Evolutionary conservation across 2,329 filamentous ascomycete genomes (phyloP).

Genomic region (Gyromitra esculenta): DNA sequence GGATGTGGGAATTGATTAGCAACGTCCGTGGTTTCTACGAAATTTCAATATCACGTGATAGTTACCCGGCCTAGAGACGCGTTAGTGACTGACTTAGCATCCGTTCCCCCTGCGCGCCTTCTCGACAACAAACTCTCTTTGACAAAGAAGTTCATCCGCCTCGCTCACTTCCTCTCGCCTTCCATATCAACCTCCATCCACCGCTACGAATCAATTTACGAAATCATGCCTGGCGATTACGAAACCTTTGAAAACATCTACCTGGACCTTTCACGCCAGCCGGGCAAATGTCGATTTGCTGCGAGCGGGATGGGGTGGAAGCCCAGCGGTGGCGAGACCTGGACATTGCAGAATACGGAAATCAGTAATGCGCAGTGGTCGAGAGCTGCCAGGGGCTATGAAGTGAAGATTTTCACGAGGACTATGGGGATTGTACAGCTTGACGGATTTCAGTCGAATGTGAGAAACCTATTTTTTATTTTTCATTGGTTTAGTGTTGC

Average conservation of each 20-base stretch:
- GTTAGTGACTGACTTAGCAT: slow-evolving; percentile 19
- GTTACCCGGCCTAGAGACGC: slow-evolving; percentile 40
- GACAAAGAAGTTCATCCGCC: slow-evolving; percentile 28
- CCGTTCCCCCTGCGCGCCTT: slow-evolving; percentile 1
- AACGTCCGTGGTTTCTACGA: neutral
- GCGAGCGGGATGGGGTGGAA: slow-evolving; percentile 97
- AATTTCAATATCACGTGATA: slow-evolving; percentile 36
- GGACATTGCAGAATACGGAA: slow-evolving; percentile 88
- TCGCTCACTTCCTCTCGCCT: neutral
- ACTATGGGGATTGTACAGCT: slow-evolving; percentile 88
- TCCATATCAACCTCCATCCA: neutral
- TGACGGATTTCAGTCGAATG: slow-evolving; percentile 92
- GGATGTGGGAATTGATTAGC: too few relatives aligned
- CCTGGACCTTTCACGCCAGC: slow-evolving; percentile 91
- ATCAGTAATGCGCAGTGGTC: slow-evolving; percentile 94
- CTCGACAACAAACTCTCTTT: slow-evolving; percentile 42
- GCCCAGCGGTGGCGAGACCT: slow-evolving; percentile 87
- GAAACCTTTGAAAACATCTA: slow-evolving; percentile 99
- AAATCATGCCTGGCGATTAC: slow-evolving; percentile 57
- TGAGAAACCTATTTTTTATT: slow-evolving; percentile 58
- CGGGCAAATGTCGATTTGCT: slow-evolving; percentile 92
- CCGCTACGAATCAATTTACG: slow-evolving; percentile 25
- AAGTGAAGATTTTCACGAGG: slow-evolving; percentile 88
- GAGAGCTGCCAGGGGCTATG: slow-evolving; percentile 87
- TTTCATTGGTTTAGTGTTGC: neutral